A percentile compares a stretch with the other conserved stretches of the same genome.
These are phyloP conservation scores for Chaetomiaceae sp. DNA, from an alignment of 2,329 filamentous ascomycete species.

Conservation along the genomic window DNA sequence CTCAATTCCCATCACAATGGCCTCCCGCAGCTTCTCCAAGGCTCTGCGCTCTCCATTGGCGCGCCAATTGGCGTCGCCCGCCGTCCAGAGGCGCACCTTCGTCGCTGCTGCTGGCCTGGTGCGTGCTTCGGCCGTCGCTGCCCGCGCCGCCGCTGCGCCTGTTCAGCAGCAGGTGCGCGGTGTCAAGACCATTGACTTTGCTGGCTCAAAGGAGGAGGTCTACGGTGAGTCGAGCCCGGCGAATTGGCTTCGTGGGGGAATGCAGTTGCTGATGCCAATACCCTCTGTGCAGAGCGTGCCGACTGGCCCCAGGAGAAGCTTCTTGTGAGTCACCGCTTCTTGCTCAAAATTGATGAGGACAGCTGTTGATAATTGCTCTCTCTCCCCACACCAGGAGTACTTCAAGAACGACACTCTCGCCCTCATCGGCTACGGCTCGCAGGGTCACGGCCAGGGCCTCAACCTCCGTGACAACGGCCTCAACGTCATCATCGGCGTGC, in stretches of 20 bases:
- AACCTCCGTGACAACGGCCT: slow-evolving; percentile 99
- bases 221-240: slow-evolving; percentile 57
- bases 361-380: not conserved
- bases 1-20: slow-evolving; percentile 58
- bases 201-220: slow-evolving; percentile 89
- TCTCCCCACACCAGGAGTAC: slow-evolving; percentile 73
- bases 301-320: slow-evolving; percentile 99
- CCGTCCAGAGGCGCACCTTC: slow-evolving; percentile 59
- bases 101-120: slow-evolving; percentile 55
- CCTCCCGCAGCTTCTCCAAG: slow-evolving; percentile 69
- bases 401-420: slow-evolving; percentile 99
- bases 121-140: slow-evolving; percentile 50
- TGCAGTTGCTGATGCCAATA: not conserved
- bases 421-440: slow-evolving; percentile 96
- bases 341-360: not conserved
- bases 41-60: slow-evolving; percentile 59
- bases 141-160: slow-evolving; percentile 43
- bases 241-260: not conserved
- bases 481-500: slow-evolving; percentile 97
- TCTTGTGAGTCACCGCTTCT: slow-evolving; percentile 60
- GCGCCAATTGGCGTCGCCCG: slow-evolving; percentile 59
- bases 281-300: slow-evolving; percentile 67
- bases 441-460: slow-evolving; percentile 97
- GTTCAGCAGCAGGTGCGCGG: slow-evolving; percentile 67
- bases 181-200: slow-evolving; percentile 99